Evolutionary conservation across 2,329 filamentous ascomycete species (phyloP).

Genomic region (Neoarthrinium moseri): DNA sequence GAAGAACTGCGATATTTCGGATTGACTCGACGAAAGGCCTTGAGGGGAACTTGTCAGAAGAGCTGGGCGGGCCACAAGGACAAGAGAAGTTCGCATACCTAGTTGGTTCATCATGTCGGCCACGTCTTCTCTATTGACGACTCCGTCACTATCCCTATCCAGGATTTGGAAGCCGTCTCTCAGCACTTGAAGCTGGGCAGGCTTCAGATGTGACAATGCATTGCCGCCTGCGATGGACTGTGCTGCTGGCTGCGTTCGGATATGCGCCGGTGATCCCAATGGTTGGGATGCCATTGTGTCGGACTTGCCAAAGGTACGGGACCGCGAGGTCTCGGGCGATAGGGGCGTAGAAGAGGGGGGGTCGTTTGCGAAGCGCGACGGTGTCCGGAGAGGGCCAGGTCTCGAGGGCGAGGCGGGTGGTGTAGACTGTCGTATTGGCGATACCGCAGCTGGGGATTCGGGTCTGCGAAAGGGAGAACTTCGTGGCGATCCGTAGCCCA

Average conservation of each 20-base stretch:
- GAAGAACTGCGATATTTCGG: conserved; percentile 80
- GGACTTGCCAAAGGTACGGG: conserved; percentile 16
- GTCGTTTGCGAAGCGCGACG: conserved; percentile 39
- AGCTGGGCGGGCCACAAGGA: no score
- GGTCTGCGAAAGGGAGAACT: conserved; percentile 63
- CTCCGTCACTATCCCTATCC: conserved; percentile 83
- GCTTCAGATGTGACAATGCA: conserved; percentile 71
- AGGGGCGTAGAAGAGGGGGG: conserved; percentile 40
- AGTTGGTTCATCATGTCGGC: conserved; percentile 84
- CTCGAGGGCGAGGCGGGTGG: conserved; percentile 62
- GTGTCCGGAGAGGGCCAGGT: conserved; percentile 38
- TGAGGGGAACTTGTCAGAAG: conserved; percentile 1
- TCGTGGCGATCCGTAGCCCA: conserved; percentile 70
- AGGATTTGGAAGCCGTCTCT: conserved; percentile 93
- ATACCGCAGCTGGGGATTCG: conserved; percentile 65
- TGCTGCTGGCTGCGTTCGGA: conserved; percentile 31
- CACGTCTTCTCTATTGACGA: conserved; percentile 79
- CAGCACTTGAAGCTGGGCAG: conserved; percentile 80
- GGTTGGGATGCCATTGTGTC: conserved; percentile 18
- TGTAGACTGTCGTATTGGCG: conserved; percentile 62
- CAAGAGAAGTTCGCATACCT: conserved; percentile 53
- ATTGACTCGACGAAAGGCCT: conserved; percentile 72
- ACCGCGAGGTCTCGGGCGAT: conserved; percentile 31
- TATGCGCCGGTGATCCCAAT: conserved; percentile 33
- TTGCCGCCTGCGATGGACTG: conserved; percentile 45